Evolutionary conservation across 2,329 filamentous ascomycete species (phyloP).

Genomic region (Alternaria triticina): DNA sequence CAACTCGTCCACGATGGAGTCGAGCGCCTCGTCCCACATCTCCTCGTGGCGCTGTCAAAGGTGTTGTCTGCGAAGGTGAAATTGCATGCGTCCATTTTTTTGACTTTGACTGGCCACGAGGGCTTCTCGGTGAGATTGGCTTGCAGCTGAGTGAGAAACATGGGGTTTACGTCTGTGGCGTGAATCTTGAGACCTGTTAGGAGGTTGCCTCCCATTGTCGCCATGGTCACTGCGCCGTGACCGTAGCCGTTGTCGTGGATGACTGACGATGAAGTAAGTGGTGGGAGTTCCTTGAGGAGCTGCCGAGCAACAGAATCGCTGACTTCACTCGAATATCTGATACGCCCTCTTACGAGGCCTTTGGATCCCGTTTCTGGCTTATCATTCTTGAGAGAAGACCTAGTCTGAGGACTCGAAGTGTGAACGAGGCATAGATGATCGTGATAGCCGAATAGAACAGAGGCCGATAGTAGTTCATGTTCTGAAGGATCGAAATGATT

Average conservation of each 20-base stretch:
- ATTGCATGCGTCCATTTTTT: not conserved
- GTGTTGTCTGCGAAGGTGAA: not conserved
- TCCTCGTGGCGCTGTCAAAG: not conserved
- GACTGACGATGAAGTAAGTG: not conserved
- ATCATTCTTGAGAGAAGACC: slow-evolving; percentile 15
- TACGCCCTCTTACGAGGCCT: not conserved
- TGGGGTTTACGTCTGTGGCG: not conserved
- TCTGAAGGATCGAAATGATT: not conserved
- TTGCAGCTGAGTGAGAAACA: not conserved
- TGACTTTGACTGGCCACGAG: not conserved
- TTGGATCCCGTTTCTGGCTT: slow-evolving; percentile 2
- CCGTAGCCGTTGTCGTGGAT: not conserved
- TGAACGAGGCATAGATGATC: slow-evolving; percentile 24
- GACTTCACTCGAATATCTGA: not conserved
- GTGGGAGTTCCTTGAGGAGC: not conserved
- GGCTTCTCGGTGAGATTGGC: not conserved
- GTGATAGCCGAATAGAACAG: slow-evolving; percentile 22
- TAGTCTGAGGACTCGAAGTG: slow-evolving; percentile 23
- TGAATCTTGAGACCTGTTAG: not conserved
- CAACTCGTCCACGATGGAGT: not conserved
- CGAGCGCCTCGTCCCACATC: not conserved
- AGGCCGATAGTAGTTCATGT: slow-evolving; percentile 25
- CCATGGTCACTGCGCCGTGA: not conserved
- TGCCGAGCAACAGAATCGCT: not conserved
- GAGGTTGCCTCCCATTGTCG: not conserved